These are phyloP conservation scores for Luzula sylvatica DNA, from an alignment of 176 grass and related monocot genomes.

Conservation along the genomic window DNA sequence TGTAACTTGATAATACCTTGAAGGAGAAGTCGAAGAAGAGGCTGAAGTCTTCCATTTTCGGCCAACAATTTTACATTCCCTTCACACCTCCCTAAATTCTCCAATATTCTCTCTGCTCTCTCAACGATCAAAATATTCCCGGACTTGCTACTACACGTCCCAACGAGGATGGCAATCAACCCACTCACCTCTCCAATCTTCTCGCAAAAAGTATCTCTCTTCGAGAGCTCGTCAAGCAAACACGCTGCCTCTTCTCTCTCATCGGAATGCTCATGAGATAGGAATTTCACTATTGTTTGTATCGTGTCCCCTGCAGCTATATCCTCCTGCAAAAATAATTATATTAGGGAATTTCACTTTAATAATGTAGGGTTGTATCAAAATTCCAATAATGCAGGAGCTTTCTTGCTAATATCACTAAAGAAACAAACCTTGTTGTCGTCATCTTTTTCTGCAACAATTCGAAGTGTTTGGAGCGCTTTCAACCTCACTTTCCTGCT, in stretches of 20 bases:
- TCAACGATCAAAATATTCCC: slow-evolving; percentile 56
- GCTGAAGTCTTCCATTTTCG: slow-evolving; percentile 81
- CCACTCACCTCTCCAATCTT: slow-evolving; percentile 76
- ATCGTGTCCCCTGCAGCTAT: slow-evolving; percentile 78
- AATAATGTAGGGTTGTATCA: too few species aligned
- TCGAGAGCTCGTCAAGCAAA: slow-evolving; percentile 81
- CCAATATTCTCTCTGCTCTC: slow-evolving; percentile 64
- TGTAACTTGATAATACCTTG: too few species aligned
- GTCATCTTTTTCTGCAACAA: slow-evolving; percentile 58
- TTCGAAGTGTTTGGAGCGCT: slow-evolving; percentile 55
- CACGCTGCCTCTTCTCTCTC: slow-evolving; percentile 78
- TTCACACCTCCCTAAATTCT: slow-evolving; percentile 83
- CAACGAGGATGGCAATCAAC: slow-evolving; percentile 85
- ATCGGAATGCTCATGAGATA: slow-evolving; percentile 52
- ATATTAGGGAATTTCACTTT: too few species aligned
- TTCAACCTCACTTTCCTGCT: slow-evolving; percentile 44
- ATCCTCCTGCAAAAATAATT: slow-evolving; percentile 42
- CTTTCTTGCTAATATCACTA: too few species aligned
- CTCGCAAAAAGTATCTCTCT: slow-evolving; percentile 55
- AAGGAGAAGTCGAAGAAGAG: too few species aligned
- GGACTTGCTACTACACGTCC: slow-evolving; percentile 73
- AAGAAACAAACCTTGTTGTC: slow-evolving; percentile 99
- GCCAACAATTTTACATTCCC: slow-evolving; percentile 98
- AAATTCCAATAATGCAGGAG: too few species aligned
- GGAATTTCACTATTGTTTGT: slow-evolving; percentile 89